A percentile compares a stretch with the other conserved stretches of the same genome.
Evolutionary conservation across 306 rosid genomes (phyloP).

Genomic region (Rosa lucieae): DNA sequence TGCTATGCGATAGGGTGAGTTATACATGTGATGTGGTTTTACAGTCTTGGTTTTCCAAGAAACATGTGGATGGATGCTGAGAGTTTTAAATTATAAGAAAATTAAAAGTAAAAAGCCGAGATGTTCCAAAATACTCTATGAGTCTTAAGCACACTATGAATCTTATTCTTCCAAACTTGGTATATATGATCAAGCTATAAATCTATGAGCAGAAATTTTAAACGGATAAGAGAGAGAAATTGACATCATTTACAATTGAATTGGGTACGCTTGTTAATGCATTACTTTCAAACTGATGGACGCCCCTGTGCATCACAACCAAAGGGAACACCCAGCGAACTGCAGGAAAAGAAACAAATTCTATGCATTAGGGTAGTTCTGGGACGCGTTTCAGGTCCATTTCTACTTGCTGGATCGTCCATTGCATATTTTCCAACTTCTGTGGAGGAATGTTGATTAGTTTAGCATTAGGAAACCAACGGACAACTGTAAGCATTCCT

Average conservation of each 20-base stretch:
- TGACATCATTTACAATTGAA: too few relatives aligned
- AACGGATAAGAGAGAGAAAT: too few relatives aligned
- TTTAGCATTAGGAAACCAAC: not conserved
- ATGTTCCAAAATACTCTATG: too few relatives aligned
- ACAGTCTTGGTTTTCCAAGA: not conserved
- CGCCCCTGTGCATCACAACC: too few relatives aligned
- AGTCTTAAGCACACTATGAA: too few relatives aligned
- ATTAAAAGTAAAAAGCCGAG: too few relatives aligned
- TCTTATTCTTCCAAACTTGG: not conserved
- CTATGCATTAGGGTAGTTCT: conserved; percentile 46
- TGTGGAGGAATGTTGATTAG: conserved; percentile 34
- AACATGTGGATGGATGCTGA: not conserved
- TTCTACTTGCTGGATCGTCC: conserved; percentile 96
- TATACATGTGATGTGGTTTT: not conserved
- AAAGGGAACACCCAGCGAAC: not conserved
- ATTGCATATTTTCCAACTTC: conserved; percentile 89
- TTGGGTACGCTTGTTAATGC: too few relatives aligned
- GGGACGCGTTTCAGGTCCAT: conserved; percentile 76
- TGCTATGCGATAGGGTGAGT: not conserved
- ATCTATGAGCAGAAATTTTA: too few relatives aligned
- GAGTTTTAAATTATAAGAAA: not conserved
- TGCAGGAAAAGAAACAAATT: not conserved
- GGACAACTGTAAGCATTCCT: not conserved
- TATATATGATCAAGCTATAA: not conserved
- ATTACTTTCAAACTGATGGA: too few relatives aligned